Evolutionary conservation across 768 basidiomycete species (phyloP).

Genomic region (Tephrocybe sp.): DNA sequence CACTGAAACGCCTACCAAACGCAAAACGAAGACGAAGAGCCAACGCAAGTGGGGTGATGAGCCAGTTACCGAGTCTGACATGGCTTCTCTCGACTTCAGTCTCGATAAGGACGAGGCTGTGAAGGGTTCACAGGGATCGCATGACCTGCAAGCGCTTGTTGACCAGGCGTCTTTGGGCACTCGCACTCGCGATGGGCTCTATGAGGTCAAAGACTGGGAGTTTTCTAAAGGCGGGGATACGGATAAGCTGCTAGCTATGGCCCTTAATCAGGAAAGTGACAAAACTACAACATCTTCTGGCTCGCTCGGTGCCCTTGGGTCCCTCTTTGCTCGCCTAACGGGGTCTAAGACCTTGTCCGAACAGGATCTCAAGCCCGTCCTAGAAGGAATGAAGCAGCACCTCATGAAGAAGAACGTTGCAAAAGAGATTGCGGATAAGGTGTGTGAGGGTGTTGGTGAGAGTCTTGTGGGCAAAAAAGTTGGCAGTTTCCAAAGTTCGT

Average conservation of each 20-base stretch:
- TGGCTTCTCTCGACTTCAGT: conserved; percentile 93
- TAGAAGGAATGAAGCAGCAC: conserved; percentile 96
- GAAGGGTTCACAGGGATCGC: conserved; percentile 30
- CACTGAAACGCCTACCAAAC: conserved; percentile 63
- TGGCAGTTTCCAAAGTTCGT: conserved; percentile 84
- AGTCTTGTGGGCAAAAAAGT: conserved; percentile 88
- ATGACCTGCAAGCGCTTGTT: conserved; percentile 62
- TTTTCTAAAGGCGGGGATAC: conserved; percentile 50
- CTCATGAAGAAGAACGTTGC: conserved; percentile 99
- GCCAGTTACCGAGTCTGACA: conserved; percentile 78
- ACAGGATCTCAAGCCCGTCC: conserved; percentile 81
- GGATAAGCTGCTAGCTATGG: conserved; percentile 57
- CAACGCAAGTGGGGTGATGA: conserved; percentile 94
- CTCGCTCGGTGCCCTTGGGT: conserved; percentile 67
- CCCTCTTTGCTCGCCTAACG: conserved; percentile 82
- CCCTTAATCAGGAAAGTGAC: conserved; percentile 46
- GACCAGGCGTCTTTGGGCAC: conserved; percentile 77
- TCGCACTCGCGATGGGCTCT: conserved; percentile 67
- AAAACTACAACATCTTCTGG: conserved; percentile 35
- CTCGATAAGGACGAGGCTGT: conserved; percentile 47
- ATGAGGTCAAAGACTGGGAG: conserved; percentile 79
- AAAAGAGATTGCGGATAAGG: conserved; percentile 90
- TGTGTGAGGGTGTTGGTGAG: conserved; percentile 93
- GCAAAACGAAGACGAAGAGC: conserved; percentile 64
- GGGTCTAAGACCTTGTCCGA: conserved; percentile 82